These are phyloP conservation scores for Lactarius sanguifluus DNA, from an alignment of 768 basidiomycete species.

Conservation along the genomic window DNA sequence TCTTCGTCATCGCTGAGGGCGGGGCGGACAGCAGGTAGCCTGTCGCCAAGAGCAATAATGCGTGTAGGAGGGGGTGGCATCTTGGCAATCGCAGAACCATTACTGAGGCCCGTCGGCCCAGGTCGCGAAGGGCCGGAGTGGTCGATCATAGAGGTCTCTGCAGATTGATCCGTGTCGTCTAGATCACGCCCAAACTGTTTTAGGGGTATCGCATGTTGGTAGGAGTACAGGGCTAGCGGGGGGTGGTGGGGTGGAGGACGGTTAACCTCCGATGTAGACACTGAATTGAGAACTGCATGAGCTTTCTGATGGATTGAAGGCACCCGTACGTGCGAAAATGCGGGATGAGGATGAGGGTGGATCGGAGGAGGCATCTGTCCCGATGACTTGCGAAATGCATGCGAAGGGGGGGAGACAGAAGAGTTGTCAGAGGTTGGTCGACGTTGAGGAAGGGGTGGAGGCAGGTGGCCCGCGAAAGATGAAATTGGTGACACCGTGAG, in stretches of 20 bases:
- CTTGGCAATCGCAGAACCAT: slow-evolving; percentile 14
- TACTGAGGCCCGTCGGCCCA: slow-evolving; percentile 5
- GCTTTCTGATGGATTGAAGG: background rate
- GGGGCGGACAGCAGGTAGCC: slow-evolving; percentile 63
- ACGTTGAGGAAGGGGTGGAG: slow-evolving; percentile 20
- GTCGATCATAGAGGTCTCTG: background rate
- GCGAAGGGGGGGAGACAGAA: background rate
- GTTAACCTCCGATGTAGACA: background rate
- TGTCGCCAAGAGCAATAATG: slow-evolving; percentile 66
- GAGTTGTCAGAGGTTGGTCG: slow-evolving; percentile 3
- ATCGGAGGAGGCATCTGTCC: slow-evolving; percentile 16
- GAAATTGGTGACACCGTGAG: slow-evolving; percentile 19
- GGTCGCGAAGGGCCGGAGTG: background rate
- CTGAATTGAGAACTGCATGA: background rate
- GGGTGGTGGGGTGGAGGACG: slow-evolving; percentile 3
- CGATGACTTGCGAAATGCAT: slow-evolving; percentile 2
- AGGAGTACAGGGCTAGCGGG: background rate
- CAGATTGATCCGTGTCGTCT: slow-evolving; percentile 9
- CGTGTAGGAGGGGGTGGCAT: slow-evolving; percentile 77
- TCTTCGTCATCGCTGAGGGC: slow-evolving; percentile 44
- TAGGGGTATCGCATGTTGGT: background rate
- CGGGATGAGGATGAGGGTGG: slow-evolving; percentile 11
- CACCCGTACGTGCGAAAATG: slow-evolving; percentile 6
- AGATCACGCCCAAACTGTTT: background rate
- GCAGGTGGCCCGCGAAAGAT: background rate